Evolutionary conservation across 257 asterid genomes (phyloP).

Genomic region (Solanum pennellii): DNA sequence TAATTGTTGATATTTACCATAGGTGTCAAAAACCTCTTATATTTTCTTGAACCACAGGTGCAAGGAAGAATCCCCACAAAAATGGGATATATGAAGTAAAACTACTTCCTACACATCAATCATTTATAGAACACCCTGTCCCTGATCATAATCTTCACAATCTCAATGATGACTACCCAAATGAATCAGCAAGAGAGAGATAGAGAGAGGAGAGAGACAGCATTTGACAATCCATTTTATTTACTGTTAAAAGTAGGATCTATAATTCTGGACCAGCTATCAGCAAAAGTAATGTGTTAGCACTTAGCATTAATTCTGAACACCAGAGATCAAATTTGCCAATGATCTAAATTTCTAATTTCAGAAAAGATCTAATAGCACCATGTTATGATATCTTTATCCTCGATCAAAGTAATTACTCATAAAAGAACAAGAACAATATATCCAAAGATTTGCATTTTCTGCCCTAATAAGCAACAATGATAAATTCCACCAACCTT

Average conservation of each 20-base stretch:
- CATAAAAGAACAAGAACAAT: not conserved
- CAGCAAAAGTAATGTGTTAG: not conserved
- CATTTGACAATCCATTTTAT: not conserved
- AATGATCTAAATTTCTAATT: not conserved
- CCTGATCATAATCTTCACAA: not conserved
- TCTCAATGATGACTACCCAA: not conserved
- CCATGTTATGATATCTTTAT: not conserved
- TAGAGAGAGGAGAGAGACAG: not conserved
- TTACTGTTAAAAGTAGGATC: not conserved
- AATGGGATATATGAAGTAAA: not conserved
- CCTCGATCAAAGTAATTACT: not conserved
- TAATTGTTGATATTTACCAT: not conserved
- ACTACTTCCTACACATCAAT: not conserved
- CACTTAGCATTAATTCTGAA: not conserved
- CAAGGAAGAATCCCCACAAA: not conserved
- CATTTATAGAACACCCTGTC: not conserved
- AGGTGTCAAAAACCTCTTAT: not conserved
- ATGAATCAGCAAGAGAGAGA: not conserved
- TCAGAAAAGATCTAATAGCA: not conserved
- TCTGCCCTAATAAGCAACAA: not conserved
- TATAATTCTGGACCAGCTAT: not conserved
- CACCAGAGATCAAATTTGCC: not conserved
- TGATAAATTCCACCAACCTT: slow-evolving; percentile 16
- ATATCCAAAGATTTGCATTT: not conserved
- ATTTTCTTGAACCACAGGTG: not conserved